A percentile compares a stretch with the other conserved stretches of the same genome.
These are phyloP conservation scores for Penicillium maclennaniae DNA, from an alignment of 495 filamentous ascomycete genomes.

Conservation along the genomic window DNA sequence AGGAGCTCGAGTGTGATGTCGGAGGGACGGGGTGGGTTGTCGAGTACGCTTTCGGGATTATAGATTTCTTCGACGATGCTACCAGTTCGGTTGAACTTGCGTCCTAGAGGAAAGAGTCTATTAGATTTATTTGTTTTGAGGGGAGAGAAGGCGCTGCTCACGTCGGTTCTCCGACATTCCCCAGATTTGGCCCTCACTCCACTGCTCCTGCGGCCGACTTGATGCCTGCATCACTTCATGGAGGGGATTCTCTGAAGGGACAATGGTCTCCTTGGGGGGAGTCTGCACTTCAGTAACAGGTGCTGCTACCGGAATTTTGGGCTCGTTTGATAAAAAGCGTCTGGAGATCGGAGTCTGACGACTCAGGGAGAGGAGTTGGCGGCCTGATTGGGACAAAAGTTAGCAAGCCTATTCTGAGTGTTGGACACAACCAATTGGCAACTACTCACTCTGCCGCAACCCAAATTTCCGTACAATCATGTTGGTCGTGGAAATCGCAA, in stretches of 20 bases:
- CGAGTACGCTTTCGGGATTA: conserved; percentile 61
- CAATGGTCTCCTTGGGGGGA: conserved; percentile 8
- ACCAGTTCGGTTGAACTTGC: conserved; percentile 32
- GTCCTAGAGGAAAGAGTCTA: conserved; percentile 17
- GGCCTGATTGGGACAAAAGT: conserved; percentile 27
- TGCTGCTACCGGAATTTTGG: conserved; percentile 29
- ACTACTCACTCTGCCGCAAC: conserved; percentile 44
- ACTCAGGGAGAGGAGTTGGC: conserved; percentile 40
- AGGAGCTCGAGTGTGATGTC: conserved; percentile 89
- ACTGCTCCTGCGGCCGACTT: conserved; percentile 1
- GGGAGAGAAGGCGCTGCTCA: conserved; percentile 13
- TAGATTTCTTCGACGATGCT: conserved; percentile 43
- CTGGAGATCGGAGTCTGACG: conserved; percentile 33
- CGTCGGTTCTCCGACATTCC: conserved; percentile 14
- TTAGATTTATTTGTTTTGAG: neutral
- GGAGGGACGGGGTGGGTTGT: conserved; percentile 66
- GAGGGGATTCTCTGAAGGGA: conserved; percentile 14
- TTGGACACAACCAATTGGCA: neutral
- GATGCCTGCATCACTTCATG: conserved; percentile 12
- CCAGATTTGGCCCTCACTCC: conserved; percentile 3
- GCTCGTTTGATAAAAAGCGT: conserved; percentile 38
- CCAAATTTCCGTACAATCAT: conserved; percentile 46
- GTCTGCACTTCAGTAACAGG: conserved; percentile 14
- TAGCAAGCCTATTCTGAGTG: neutral
- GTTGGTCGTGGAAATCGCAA: conserved; percentile 17